Evolutionary conservation across 2,329 filamentous ascomycete genomes (phyloP).

Genomic region (Ophiostoma ips): DNA sequence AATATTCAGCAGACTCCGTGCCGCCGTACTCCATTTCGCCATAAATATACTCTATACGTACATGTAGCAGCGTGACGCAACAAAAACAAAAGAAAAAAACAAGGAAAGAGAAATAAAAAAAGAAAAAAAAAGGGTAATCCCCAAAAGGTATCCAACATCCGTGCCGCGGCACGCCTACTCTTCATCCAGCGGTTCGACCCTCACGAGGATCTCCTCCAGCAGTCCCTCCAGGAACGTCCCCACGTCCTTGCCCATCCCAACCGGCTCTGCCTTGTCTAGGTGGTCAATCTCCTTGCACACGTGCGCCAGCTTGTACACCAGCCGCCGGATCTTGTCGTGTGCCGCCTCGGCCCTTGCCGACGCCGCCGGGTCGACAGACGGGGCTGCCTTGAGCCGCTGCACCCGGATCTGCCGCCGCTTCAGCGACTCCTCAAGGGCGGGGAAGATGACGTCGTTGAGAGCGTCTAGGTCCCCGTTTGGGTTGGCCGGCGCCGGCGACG

Average conservation of each 20-base stretch:
- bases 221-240: conserved; percentile 81
- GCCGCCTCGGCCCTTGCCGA: conserved; percentile 48
- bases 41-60: conserved; percentile 2
- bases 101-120: neutral
- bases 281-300: conserved; percentile 84
- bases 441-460: conserved; percentile 80
- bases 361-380: conserved; percentile 15
- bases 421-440: conserved; percentile 80
- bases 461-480: conserved; percentile 65
- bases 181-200: conserved; percentile 78
- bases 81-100: neutral
- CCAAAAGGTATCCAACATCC: no score
- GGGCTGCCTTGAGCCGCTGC: conserved; percentile 33
- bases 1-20: no score
- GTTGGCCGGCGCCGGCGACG: conserved; percentile 41
- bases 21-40: conserved; percentile 1
- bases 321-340: conserved; percentile 68
- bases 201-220: conserved; percentile 81
- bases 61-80: neutral
- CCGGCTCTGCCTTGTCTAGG: conserved; percentile 71
- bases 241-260: conserved; percentile 88
- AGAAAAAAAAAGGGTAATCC: neutral
- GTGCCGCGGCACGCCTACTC: no score
- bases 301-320: conserved; percentile 70
- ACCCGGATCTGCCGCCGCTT: conserved; percentile 58